Evolutionary conservation across 495 filamentous ascomycete genomes (phyloP), one percentile per base, ranked within the genome.

Genomic region (Penicillium crystallinum): DNA sequence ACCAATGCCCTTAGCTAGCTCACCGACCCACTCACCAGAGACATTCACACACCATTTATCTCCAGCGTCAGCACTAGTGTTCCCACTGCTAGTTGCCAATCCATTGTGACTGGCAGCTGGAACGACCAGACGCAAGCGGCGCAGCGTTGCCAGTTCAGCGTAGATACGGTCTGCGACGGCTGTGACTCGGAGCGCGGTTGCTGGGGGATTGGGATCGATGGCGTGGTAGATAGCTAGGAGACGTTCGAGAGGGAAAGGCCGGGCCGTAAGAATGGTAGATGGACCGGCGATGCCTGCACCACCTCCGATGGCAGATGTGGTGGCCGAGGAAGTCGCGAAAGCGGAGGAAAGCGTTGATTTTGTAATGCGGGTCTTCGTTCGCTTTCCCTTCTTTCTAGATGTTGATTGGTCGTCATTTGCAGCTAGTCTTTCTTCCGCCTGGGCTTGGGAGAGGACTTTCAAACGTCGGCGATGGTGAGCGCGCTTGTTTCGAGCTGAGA

Each of bases 141-240:
- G 82, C 38, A 98, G 70, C 36, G 92, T 97, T 27, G 90, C 85
- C 27, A 97, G 77, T 54, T 88, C 85, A 59, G 80, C 80, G 44
- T 82, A 81, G 7, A 88, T 72, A 46, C 87, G 81, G n/a, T 82
- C 81, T 30, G 79, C 76, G 18, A 78, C 74, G 0, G 66, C 74
- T 15, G 59, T 61, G 22, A 61, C 56, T 27, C 67, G 62, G 12
- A 82, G 76, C 55, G 83, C 68, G 19, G 77, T 78, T 9, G 75
- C 62, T 1, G 81, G 68, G 10, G 73, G 81, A 50, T 91, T 85
- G 1, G 85, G 84, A 30, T 87, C 70, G 37, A 97, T 84, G 1
- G 87, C 84, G 22, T 86, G 83, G 57, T 92, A 91, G 22, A 98
- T 95, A 0, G 92, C 90, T 18, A 95, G 72, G 69, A 96, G 75